Base-by-base conservation (phyloP, 352 stramenopile species). In the Phytophthora sp. region DNA sequence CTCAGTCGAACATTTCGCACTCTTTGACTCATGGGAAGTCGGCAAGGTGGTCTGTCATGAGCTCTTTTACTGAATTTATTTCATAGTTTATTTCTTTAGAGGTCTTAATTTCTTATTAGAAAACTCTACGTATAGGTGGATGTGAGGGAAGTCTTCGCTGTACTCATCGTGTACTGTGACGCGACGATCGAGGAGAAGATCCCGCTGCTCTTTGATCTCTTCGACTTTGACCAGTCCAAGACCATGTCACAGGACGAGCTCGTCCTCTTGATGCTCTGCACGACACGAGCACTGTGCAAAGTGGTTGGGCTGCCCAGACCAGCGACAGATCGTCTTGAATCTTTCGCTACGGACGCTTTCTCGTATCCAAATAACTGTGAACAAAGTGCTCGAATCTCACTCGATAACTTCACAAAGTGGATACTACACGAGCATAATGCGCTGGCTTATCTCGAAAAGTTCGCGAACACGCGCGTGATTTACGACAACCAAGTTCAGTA, bases 211-310 rank as follows among this genome's bases (percentile, higher is more conserved):
- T 93, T 93, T 47, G 70, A 87, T 24, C 69, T 93, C 79, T 93
- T 93, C 65, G 85, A 93, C 64, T 93, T 93, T 49, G 81, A 91
- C 30, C 77, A 91, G 21, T 91, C 82, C 35, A 66, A 83, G 7
- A 75, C 83, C 39, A 91, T 93, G 16, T 91, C 81, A 0, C 66
- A 83, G 44, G 66, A 73, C 31, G 85, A 93, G 35, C 64, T 93
- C 6, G 77, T 91, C 9, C 66, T 93, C 11, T 63, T 93, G 11
- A 83, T 91, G 79, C 71, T 93, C 18, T 93, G 81, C 57, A 80
- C 81, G 8, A 89, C 82, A 13, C 75, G 85, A n/a, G 85, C 82
- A 4, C 66, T 93, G 4, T 93, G 81, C 58, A 91, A 91, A 39
- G 79, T 81, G 27, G 71, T 90, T 1, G 82, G 82, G 0, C 63